Percentiles rank a stretch among this genome's conserved stretches.
Conservation (phyloP, 2,329 filamentous ascomycete genomes). For the Colletotrichum sublineola region DNA sequence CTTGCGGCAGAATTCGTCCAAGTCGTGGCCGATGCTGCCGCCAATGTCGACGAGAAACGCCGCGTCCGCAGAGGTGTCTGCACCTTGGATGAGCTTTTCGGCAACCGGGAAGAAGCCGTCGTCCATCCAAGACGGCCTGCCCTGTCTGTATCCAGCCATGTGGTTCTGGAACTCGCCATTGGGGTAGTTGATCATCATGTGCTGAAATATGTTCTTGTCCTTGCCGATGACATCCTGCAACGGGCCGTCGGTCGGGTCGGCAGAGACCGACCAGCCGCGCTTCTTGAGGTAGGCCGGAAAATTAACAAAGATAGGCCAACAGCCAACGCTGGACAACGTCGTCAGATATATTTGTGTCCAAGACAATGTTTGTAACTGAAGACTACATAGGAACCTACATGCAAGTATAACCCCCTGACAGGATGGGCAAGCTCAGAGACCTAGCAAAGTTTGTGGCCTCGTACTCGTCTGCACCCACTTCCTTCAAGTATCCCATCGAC, state of each 20-base stretch:
- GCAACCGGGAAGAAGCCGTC: slow-evolving; percentile 44
- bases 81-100: slow-evolving; percentile 47
- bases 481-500: slow-evolving; percentile 52
- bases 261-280: slow-evolving; percentile 1
- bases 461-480: slow-evolving; percentile 51
- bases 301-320: slow-evolving; percentile 27
- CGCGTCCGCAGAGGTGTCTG: slow-evolving; percentile 2
- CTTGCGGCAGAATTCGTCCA: slow-evolving; percentile 44
- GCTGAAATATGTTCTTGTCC: slow-evolving; percentile 26
- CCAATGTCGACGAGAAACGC: slow-evolving; percentile 45
- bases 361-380: neutral
- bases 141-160: slow-evolving; percentile 28
- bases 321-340: neutral
- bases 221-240: slow-evolving; percentile 20
- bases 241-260: slow-evolving; percentile 9
- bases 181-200: slow-evolving; percentile 29
- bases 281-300: slow-evolving; percentile 32
- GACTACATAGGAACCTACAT: slow-evolving; percentile 44
- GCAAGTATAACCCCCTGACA: slow-evolving; percentile 47
- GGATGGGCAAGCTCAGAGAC: slow-evolving; percentile 45
- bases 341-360: neutral
- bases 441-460: slow-evolving; percentile 50
- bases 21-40: slow-evolving; percentile 46
- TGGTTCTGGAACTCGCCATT: slow-evolving; percentile 26
- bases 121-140: slow-evolving; percentile 38